phyloP scores from a whole-genome alignment of 164 flowering plant species.

The Warburgia ugandensis region DNA sequence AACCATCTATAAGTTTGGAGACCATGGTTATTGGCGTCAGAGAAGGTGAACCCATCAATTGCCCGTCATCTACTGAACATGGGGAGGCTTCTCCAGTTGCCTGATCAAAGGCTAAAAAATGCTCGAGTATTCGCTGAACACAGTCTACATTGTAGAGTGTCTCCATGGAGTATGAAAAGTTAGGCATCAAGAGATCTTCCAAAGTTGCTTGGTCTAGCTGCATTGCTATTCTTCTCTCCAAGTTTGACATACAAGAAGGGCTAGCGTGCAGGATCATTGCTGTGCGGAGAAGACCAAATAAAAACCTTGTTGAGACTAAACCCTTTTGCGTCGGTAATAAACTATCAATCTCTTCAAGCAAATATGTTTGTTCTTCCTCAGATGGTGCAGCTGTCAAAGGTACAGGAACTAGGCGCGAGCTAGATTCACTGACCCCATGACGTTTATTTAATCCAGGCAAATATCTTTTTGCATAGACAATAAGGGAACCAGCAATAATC shows the following conservation, averaged over 20 bases:
- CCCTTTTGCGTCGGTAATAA: conserved; percentile 73
- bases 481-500: conserved; percentile 65
- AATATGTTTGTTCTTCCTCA: conserved; percentile 70
- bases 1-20: conserved; percentile 88
- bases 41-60: conserved; percentile 63
- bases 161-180: conserved; percentile 73
- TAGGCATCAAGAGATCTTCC: conserved; percentile 90
- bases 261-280: conserved; percentile 67
- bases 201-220: conserved; percentile 82
- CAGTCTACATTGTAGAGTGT: conserved; percentile 93
- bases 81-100: conserved; percentile 71
- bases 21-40: conserved; percentile 84
- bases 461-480: conserved; percentile 59
- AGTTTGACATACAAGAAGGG: conserved; percentile 59
- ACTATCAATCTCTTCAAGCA: conserved; percentile 71
- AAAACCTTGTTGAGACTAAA: conserved; percentile 52
- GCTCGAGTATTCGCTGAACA: conserved; percentile 73
- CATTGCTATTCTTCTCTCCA: conserved; percentile 79
- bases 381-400: conserved; percentile 28
- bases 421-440: conserved; percentile 38
- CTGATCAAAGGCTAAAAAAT: conserved; percentile 73
- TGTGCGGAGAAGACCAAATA: conserved; percentile 73
- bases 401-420: conserved; percentile 25
- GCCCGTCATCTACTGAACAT: conserved; percentile 59
- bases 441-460: conserved; percentile 77